phyloP scores from a whole-genome alignment of 2,329 filamentous ascomycete genomes.

The Zarea fungicola region DNA sequence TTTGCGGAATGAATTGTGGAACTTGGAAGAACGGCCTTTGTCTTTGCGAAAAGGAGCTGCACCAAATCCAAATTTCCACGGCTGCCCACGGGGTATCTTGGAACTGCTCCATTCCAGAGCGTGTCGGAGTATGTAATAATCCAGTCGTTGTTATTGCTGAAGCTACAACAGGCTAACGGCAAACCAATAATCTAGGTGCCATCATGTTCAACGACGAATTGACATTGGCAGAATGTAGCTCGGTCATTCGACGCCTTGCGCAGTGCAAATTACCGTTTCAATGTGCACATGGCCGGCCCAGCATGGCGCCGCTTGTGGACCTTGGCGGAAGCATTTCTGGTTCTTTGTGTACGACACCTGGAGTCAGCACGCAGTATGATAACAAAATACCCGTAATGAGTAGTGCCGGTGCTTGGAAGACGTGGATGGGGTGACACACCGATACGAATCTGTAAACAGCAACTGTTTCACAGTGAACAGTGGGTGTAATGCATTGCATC shows the following conservation, averaged over 20 bases:
- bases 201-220: slow-evolving; percentile 82
- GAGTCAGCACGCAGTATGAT: not conserved
- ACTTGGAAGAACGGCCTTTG: slow-evolving; percentile 40
- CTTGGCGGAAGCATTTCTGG: slow-evolving; percentile 28
- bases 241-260: slow-evolving; percentile 52
- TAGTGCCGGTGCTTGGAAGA: slow-evolving; percentile 18
- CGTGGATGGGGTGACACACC: slow-evolving; percentile 17
- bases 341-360: not conserved
- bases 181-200: slow-evolving; percentile 39
- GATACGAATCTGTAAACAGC: not conserved
- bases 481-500: no score
- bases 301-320: slow-evolving; percentile 58
- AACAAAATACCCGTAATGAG: not conserved
- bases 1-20: slow-evolving; percentile 70
- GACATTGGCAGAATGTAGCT: slow-evolving; percentile 49
- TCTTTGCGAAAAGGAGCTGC: not conserved
- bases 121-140: slow-evolving; percentile 55
- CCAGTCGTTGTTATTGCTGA: no score
- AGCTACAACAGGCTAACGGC: not conserved
- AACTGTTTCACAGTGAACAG: no score
- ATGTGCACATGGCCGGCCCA: slow-evolving; percentile 73
- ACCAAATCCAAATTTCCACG: slow-evolving; percentile 43
- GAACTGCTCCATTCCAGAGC: slow-evolving; percentile 72
- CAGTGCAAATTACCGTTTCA: slow-evolving; percentile 70
- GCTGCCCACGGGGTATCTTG: slow-evolving; percentile 69